Percentiles rank a stretch among this genome's conserved stretches.
Conservation (phyloP, 768 basidiomycete genomes). For the Paxillus involutus region DNA sequence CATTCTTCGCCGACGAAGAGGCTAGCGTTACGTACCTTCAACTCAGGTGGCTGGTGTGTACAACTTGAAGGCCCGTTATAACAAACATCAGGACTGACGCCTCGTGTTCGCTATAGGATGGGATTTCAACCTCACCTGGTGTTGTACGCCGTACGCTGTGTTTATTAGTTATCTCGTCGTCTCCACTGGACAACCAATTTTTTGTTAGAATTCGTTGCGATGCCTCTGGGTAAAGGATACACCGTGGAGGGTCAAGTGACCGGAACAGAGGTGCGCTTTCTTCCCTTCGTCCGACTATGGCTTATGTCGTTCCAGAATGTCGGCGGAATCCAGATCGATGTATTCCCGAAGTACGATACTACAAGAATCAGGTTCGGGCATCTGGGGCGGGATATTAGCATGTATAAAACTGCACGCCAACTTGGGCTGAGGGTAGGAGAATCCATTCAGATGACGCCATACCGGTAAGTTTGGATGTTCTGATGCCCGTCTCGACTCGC, state of each 20-base stretch:
- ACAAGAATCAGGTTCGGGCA: neutral
- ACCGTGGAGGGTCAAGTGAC: slow-evolving; percentile 23
- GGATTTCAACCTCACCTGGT: slow-evolving; percentile 23
- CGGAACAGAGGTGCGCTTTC: neutral
- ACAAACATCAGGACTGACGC: neutral
- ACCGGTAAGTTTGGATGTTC: neutral
- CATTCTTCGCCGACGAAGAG: neutral
- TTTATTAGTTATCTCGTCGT: neutral
- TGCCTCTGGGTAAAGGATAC: slow-evolving; percentile 21
- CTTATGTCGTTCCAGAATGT: neutral
- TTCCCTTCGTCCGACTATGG: neutral
- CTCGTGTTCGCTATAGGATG: slow-evolving; percentile 8
- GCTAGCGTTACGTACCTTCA: neutral
- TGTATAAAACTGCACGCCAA: slow-evolving; percentile 2
- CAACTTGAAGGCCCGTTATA: neutral
- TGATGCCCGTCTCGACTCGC: neutral
- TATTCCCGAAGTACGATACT: neutral
- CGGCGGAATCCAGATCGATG: slow-evolving; percentile 12
- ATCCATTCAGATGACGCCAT: neutral
- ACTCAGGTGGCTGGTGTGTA: neutral
- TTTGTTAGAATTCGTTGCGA: slow-evolving; percentile 15
- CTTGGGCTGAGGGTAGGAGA: neutral
- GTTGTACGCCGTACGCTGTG: slow-evolving; percentile 1
- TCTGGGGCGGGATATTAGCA: neutral
- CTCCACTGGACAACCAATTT: neutral